Evolutionary conservation across 1,284 basidiomycete species (phyloP).

Genomic region (Microbotryum saponariae): DNA sequence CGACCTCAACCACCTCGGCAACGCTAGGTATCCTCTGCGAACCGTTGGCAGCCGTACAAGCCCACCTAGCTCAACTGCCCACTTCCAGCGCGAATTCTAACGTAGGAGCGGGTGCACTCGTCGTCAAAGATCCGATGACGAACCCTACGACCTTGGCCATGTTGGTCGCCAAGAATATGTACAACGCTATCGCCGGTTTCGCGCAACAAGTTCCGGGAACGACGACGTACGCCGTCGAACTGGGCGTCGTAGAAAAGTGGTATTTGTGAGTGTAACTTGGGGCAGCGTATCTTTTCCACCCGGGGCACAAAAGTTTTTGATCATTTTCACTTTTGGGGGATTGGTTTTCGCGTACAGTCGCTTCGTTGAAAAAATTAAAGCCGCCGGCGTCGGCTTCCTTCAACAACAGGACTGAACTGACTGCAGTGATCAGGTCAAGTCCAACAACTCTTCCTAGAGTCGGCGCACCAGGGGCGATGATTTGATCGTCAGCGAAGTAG

Average conservation of each 20-base stretch:
- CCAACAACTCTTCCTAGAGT: too few species aligned
- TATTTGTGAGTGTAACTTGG: constrained; percentile 24
- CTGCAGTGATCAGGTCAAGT: too few species aligned
- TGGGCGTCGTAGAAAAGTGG: constrained; percentile 17
- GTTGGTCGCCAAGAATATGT: constrained; percentile 23
- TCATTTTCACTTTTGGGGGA: neutral
- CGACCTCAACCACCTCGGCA: neutral
- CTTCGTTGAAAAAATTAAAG: constrained; percentile 26
- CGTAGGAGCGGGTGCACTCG: neutral
- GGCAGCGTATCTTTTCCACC: too few species aligned
- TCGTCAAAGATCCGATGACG: neutral
- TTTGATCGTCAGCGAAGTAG: too few species aligned
- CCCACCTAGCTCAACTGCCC: constrained; percentile 12
- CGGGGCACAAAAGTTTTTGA: too few species aligned
- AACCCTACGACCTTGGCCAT: constrained; percentile 14
- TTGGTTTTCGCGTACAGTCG: constrained; percentile 5
- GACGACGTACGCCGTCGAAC: constrained; percentile 13
- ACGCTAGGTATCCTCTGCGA: constrained; percentile 28
- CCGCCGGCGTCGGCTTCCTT: constrained; percentile 20
- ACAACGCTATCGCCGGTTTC: constrained; percentile 19
- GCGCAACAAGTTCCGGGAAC: constrained; percentile 18
- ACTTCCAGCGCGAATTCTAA: neutral
- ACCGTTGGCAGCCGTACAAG: constrained; percentile 21
- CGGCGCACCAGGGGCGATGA: too few species aligned
- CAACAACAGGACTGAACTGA: constrained; percentile 13